phyloP scores from a whole-genome alignment of 2,329 filamentous ascomycete genomes.

The Fusarium brachygibbosum region DNA sequence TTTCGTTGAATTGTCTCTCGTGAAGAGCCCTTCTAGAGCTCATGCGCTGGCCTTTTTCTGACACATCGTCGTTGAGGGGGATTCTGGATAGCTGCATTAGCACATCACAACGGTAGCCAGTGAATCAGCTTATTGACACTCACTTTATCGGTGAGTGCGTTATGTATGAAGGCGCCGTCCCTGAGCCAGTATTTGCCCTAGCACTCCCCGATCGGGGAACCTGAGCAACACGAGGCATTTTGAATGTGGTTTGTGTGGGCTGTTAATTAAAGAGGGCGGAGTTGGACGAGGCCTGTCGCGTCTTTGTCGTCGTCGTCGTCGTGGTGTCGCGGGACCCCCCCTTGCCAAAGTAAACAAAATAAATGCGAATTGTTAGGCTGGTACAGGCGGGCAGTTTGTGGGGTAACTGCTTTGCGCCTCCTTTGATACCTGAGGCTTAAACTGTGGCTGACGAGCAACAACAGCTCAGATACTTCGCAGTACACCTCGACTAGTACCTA shows the following conservation, averaged over 20 bases:
- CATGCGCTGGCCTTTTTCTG: conserved; percentile 89
- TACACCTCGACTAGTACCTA: neutral
- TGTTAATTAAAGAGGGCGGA: conserved; percentile 39
- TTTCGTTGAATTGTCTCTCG: conserved; percentile 91
- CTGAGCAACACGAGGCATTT: conserved; percentile 72
- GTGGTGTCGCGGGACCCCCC: conserved; percentile 47
- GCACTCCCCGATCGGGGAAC: conserved; percentile 63
- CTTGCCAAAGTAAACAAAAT: conserved; percentile 52
- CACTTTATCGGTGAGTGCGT: conserved; percentile 70
- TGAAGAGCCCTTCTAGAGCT: conserved; percentile 90
- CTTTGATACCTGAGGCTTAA: conserved; percentile 40
- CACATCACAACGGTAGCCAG: conserved; percentile 18
- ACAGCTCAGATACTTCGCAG: too few relatives aligned
- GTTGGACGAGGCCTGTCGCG: conserved; percentile 46
- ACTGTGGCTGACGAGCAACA: conserved; percentile 16
- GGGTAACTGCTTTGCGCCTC: conserved; percentile 25
- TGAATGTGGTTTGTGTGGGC: conserved; percentile 43
- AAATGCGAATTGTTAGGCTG: conserved; percentile 32
- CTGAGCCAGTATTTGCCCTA: conserved; percentile 63
- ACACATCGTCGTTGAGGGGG: conserved; percentile 93
- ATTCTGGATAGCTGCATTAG: conserved; percentile 69
- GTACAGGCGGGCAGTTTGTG: conserved; percentile 26
- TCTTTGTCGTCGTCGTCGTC: conserved; percentile 44
- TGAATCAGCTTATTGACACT: conserved; percentile 42
- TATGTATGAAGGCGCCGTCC: conserved; percentile 67